Conservation (phyloP, 768 basidiomycete genomes). For the Lactifluus volemus region DNA sequence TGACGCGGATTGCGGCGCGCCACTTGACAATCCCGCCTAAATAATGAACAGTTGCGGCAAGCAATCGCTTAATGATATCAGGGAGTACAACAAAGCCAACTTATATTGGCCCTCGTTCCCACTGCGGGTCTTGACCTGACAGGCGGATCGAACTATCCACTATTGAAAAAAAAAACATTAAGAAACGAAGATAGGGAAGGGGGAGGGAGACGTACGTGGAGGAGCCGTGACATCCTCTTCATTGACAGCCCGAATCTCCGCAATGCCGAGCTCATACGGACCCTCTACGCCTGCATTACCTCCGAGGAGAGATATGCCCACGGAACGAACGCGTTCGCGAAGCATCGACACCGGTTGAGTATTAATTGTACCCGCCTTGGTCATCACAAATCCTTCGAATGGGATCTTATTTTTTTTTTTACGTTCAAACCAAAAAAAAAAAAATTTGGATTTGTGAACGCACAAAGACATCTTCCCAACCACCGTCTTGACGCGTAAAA, state of each 20-base stretch:
- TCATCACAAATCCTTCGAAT: constrained; percentile 63
- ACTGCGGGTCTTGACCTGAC: not conserved
- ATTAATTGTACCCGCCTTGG: constrained; percentile 63
- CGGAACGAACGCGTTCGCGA: constrained; percentile 61
- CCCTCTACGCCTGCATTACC: constrained; percentile 69
- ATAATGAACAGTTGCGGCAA: not conserved
- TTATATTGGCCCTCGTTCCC: constrained; percentile 13
- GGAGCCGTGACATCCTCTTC: constrained; percentile 46
- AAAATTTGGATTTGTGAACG: constrained; percentile 25
- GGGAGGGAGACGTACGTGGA: constrained; percentile 23
- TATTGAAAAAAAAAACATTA: not conserved
- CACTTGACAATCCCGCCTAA: not conserved
- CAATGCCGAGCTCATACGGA: constrained; percentile 73
- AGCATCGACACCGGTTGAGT: constrained; percentile 69
- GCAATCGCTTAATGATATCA: not conserved
- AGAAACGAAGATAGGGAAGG: not conserved
- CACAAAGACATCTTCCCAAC: constrained; percentile 81
- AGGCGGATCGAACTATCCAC: constrained; percentile 5
- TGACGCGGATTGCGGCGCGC: not conserved
- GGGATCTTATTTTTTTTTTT: constrained; percentile 64
- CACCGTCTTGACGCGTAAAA: constrained; percentile 52
- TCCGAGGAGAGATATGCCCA: constrained; percentile 85
- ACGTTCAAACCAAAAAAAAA: not conserved
- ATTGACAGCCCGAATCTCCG: constrained; percentile 74
- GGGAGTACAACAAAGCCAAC: not conserved